Evolutionary conservation across 2,329 filamentous ascomycete genomes (phyloP), one percentile per base, ranked within the genome.

Genomic region (Bretziella fagacearum): DNA sequence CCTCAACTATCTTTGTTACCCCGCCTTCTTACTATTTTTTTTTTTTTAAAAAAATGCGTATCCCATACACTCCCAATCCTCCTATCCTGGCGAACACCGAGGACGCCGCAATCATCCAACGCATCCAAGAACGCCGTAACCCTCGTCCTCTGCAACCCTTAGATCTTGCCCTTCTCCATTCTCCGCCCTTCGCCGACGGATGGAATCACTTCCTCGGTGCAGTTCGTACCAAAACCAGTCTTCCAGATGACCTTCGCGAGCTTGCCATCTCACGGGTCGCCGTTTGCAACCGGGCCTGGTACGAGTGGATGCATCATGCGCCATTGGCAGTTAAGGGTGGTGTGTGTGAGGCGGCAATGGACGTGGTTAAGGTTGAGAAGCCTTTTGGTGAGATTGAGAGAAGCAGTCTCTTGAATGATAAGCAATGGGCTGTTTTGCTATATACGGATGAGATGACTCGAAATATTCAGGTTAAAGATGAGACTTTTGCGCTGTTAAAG

Each of bases 361-460:
- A 65, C 47, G 54, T 63, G 3, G 61, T 71, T 29, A 65, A 63
- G 60, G 51, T 52, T 22, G 56, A 61, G 17, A 56, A 46, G 0
- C 51, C 56, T 32, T 51, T 59, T 15, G 54, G 54, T 1, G 52
- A 46, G 10, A 55, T 60, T 47, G 57, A 56, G 47, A 62, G 57
- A 43, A 56, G 46, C 27, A 62, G 52, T 48, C 53, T 60, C 22
- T 56, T 86, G 51, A 73, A 63, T 22, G 69, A 70, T 51, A 68
- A 65, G 58, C 76, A 85, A 62, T 76, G 74, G 67, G 78, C 76
- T 0, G 80, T 84, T 27, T 60, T 89, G 46, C 65, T 70, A 39
- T 87, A 85, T 59, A 73, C 84, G 15, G 84, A 93, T 63, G 81
- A 84, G 59, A 93, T 93, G 81, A 93, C 85, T 43, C 66, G 76